Conservation (phyloP, 1,284 basidiomycete genomes). For the Tilletia indica region DNA sequence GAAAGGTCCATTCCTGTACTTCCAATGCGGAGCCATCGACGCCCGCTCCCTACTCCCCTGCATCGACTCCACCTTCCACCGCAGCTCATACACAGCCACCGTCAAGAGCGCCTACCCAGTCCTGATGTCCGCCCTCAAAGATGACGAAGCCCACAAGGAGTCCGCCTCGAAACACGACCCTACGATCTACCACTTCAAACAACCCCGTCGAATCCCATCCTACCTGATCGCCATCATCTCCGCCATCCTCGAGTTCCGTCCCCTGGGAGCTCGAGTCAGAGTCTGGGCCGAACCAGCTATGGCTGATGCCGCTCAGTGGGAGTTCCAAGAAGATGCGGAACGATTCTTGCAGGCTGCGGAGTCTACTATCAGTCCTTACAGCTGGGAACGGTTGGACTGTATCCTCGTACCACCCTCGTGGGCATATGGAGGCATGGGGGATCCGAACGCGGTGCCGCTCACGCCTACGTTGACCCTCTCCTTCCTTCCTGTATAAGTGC, state of each 20-base stretch:
- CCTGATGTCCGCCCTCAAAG: constrained; percentile 53
- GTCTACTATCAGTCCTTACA: constrained; percentile 62
- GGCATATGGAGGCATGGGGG: constrained; percentile 63
- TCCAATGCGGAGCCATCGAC: constrained; percentile 77
- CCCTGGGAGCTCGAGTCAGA: constrained; percentile 49
- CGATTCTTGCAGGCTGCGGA: constrained; percentile 52
- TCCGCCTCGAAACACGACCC: background rate
- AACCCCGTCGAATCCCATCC: constrained; percentile 49
- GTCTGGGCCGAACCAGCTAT: constrained; percentile 54
- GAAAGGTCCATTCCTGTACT: constrained; percentile 80
- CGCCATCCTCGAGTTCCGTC: constrained; percentile 48
- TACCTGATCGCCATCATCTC: constrained; percentile 54
- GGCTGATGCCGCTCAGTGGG: constrained; percentile 50
- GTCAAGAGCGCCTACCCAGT: constrained; percentile 45
- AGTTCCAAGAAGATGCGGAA: constrained; percentile 53
- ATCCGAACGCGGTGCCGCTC: too few species aligned
- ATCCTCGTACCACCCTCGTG: constrained; percentile 90
- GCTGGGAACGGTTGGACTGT: constrained; percentile 85
- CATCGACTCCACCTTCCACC: constrained; percentile 53
- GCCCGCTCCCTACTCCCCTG: constrained; percentile 42
- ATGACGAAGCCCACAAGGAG: constrained; percentile 29
- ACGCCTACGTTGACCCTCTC: too few species aligned
- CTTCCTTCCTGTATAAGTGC: too few species aligned
- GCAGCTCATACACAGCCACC: constrained; percentile 51
- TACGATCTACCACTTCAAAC: constrained; percentile 45